Percentiles rank a stretch among this genome's conserved stretches.
Evolutionary conservation across 805 yeast species (phyloP).

Genomic region (Wickerhamiella sergipiensis): DNA sequence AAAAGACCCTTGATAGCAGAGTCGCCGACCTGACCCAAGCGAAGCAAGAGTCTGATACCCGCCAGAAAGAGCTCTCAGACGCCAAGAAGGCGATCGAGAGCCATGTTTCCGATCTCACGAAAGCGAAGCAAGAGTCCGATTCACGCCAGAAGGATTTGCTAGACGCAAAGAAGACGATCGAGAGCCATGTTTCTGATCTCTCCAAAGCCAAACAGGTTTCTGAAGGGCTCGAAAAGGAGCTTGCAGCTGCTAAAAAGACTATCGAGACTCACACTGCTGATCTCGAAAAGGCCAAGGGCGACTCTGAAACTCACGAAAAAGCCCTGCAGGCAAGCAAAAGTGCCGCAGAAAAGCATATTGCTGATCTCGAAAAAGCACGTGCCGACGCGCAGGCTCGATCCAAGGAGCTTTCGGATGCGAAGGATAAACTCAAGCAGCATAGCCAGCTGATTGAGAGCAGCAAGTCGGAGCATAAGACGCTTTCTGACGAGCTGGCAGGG

Average conservation of each 20-base stretch:
- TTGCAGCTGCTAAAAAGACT: background rate
- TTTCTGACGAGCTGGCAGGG: background rate
- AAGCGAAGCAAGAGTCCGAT: background rate
- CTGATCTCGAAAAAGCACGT: background rate
- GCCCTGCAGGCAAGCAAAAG: background rate
- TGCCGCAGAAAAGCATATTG: background rate
- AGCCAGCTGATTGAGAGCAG: background rate
- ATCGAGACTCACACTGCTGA: background rate
- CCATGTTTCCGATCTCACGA: background rate
- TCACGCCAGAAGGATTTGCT: background rate
- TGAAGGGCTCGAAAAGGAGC: background rate
- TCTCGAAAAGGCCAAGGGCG: background rate
- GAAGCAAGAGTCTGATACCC: background rate
- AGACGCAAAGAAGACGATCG: background rate
- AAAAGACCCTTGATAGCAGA: background rate
- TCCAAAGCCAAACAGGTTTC: background rate
- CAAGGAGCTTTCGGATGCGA: background rate
- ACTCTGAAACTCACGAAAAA: background rate
- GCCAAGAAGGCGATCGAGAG: background rate
- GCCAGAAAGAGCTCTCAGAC: background rate
- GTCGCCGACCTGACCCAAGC: background rate
- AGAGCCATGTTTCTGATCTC: background rate
- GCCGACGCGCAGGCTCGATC: background rate
- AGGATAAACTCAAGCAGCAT: background rate
- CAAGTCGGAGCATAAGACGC: background rate